Base-by-base conservation (phyloP, 2,329 filamentous ascomycete genomes). In the Boeremia lycopersici region DNA sequence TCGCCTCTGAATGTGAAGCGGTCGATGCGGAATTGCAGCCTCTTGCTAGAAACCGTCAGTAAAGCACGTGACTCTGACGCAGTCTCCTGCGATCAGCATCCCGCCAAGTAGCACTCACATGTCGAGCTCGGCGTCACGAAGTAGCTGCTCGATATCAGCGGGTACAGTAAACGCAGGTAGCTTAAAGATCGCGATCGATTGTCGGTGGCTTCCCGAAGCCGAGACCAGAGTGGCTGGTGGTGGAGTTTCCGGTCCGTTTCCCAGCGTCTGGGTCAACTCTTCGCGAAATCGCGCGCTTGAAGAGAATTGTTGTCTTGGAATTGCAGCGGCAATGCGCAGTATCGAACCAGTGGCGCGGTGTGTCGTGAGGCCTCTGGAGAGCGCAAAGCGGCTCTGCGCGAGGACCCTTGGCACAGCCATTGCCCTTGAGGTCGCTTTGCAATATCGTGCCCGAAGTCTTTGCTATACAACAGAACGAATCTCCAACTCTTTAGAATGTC, bases 1-100 rank as follows among this genome's bases (percentile, higher is more conserved):
- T 57, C 46, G 31, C 54, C 55, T 2, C 50, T 33, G 38, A 65
- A 66, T 8, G 48, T 60, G 52, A 66, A 69, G 28, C 63, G 63
- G 48, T 68, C 59, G 15, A 69, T 4, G n/a, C 30, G 50, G 17
- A 65, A 34, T 30, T 62, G 51, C 1, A 65, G 29, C n/a, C 38
- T 57, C 47, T 60, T 63, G 31, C 67, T 70, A 23, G 15, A 1
- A 13, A 39, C 13, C 3, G 31, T 31, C 12, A 19, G 23, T 45
- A 40, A 53, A 19, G 26, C 45, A 59, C 33, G 34, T 57, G 51
- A 59, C 29, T n/a, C 25, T n/a, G 19, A 12, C 13, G n/a, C 12
- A n/a, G 11, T 38, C 25, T 13, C 10, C n/a, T 19, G 30, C 30
- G 30, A 25, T 15, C 34, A 26, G n/a, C 23, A 17, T 26, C 6